These are phyloP conservation scores for Phaeosphaeria sp. DNA, from an alignment of 2,329 filamentous ascomycete genomes.

Conservation along the genomic window DNA sequence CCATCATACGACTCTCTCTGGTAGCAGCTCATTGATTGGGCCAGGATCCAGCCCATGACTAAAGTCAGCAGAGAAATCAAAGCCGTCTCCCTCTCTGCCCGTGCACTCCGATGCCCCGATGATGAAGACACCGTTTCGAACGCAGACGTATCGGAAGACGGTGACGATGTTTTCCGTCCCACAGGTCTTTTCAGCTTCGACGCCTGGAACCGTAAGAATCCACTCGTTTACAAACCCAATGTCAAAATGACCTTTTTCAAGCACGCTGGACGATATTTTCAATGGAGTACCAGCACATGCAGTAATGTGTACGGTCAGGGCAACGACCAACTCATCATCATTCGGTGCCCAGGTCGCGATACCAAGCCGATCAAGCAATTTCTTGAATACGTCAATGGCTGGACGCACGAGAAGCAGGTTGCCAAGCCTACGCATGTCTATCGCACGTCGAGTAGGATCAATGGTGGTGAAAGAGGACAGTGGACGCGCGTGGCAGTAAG, in stretches of 20 bases:
- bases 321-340: background rate
- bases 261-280: background rate
- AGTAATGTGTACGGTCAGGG: background rate
- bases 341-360: background rate
- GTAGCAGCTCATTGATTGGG: background rate
- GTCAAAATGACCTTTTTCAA: background rate
- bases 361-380: background rate
- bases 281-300: background rate
- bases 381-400: background rate
- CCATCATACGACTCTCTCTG: background rate
- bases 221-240: background rate
- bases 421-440: background rate
- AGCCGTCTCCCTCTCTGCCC: background rate
- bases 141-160: background rate
- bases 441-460: background rate
- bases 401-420: background rate
- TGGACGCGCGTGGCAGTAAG: slow-evolving; percentile 57
- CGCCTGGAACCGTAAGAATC: background rate
- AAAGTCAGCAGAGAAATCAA: background rate
- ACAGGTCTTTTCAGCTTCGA: background rate
- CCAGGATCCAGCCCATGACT: background rate
- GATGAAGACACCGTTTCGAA: background rate
- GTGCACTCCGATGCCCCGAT: background rate
- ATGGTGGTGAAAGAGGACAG: slow-evolving; percentile 3
- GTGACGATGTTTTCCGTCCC: background rate